Evolutionary conservation across 2,329 filamentous ascomycete species (phyloP).

Genomic region (Orbilia quercus): DNA sequence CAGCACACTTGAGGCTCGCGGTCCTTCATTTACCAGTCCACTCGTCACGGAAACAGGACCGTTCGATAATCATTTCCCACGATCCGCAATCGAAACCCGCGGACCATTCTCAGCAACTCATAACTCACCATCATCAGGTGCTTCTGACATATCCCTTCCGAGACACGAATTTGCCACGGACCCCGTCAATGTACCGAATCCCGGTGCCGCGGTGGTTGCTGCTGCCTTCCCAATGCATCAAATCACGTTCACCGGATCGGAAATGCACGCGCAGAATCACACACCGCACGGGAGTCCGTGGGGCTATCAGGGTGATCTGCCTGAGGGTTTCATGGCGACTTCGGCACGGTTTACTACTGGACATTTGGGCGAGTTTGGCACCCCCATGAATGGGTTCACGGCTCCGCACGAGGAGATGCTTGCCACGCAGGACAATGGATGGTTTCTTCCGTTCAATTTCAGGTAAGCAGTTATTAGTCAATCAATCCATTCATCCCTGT

Average conservation of each 20-base stretch:
- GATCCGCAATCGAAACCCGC: slow-evolving; percentile 53
- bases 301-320: slow-evolving; percentile 49
- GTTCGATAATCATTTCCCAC: slow-evolving; percentile 51
- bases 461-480: slow-evolving; percentile 29
- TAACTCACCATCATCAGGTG: slow-evolving; percentile 48
- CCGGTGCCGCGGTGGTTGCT: slow-evolving; percentile 14
- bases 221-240: slow-evolving; percentile 50
- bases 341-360: slow-evolving; percentile 39
- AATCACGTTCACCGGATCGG: slow-evolving; percentile 46
- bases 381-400: slow-evolving; percentile 51
- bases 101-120: slow-evolving; percentile 53
- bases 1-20: slow-evolving; percentile 43
- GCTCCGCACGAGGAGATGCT: slow-evolving; percentile 54
- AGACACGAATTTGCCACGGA: slow-evolving; percentile 52
- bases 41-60: slow-evolving; percentile 32
- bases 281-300: slow-evolving; percentile 37
- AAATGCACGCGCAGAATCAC: slow-evolving; percentile 36
- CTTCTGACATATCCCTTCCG: slow-evolving; percentile 51
- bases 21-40: slow-evolving; percentile 54
- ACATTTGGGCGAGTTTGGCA: slow-evolving; percentile 41
- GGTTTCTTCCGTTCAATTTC: slow-evolving; percentile 55
- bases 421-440: slow-evolving; percentile 51
- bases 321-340: slow-evolving; percentile 37
- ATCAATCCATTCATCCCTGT: too few relatives aligned
- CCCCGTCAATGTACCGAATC: slow-evolving; percentile 4